Percentiles rank a stretch among this genome's conserved stretches.
Conservation (phyloP, 2,329 filamentous ascomycete genomes). For the Tympanopsis confertula region DNA sequence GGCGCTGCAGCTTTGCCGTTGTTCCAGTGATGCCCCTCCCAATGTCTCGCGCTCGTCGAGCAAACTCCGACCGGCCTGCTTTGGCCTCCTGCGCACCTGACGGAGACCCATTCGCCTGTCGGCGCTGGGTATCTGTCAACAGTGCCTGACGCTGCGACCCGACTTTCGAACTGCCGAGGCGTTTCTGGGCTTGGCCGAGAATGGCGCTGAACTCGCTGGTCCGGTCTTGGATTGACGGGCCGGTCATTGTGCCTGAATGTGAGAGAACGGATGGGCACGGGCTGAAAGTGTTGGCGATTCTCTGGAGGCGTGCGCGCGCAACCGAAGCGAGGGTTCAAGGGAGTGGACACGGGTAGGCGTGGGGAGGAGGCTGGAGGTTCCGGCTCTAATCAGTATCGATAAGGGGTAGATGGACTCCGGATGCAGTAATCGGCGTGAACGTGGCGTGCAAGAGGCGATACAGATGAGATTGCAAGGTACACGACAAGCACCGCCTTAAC, state of each 20-base stretch:
- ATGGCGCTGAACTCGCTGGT: conserved; percentile 92
- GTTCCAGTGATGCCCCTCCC: conserved; percentile 82
- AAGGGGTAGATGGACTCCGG: too few species aligned
- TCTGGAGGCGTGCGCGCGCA: too few species aligned
- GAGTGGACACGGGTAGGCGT: too few species aligned
- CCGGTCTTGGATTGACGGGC: conserved; percentile 83
- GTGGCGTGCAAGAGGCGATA: too few species aligned
- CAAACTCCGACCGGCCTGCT: conserved; percentile 73
- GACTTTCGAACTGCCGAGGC: conserved; percentile 64
- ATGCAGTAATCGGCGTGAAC: too few species aligned
- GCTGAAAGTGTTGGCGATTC: too few species aligned
- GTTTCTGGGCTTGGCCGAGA: conserved; percentile 71
- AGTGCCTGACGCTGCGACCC: conserved; percentile 72
- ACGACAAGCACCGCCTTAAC: too few species aligned
- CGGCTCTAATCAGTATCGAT: too few species aligned
- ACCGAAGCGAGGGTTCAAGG: too few species aligned
- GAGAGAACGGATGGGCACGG: too few species aligned
- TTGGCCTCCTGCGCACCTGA: conserved; percentile 54
- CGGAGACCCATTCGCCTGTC: background rate
- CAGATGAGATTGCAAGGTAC: too few species aligned
- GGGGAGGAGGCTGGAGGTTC: too few species aligned
- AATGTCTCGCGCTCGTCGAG: conserved; percentile 80
- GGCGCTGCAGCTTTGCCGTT: conserved; percentile 87
- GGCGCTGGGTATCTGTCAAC: conserved; percentile 53
- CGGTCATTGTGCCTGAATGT: conserved; percentile 40